Base-by-base conservation (phyloP, 1,284 basidiomycete species). In the Heterobasidion annosum region DNA sequence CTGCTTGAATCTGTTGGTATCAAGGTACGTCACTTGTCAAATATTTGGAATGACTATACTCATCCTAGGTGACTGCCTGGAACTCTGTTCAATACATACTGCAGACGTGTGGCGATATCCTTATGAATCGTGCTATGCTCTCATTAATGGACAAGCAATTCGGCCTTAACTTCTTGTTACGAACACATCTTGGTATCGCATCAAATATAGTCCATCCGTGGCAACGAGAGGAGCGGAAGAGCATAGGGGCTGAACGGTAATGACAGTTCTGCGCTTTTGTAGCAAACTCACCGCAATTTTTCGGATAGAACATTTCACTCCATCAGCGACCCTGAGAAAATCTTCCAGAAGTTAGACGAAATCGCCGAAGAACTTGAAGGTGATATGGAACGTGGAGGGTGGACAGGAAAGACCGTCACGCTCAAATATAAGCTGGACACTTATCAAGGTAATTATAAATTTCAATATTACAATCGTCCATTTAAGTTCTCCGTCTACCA, bases 91-190 rank as follows among this genome's bases (percentile, higher is more conserved):
- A 40, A 12, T 10, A n/a, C 37, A 40, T 40, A 12, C 15, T 42
- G 16, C 33, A 93, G 87, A 92, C 80, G 1, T 96, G 94, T 61
- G 91, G 89, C 3, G 93, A 98, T 65, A 88, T 97, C 46, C 89
- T 81, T 66, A 73, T 70, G 0, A 80, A 90, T 55, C 79, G 93
- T 53, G 86, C 79, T 0, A 76, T 78, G 6, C 67, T 97, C 8
- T 82, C 79, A 19, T 72, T 93, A 34, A 85, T 96, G 81, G 88
- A 94, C 66, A 91, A 91, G 61, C 83, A 91, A 62, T 88, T 94
- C 62, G 88, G 87, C 7, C 75, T 91, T 40, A 70, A 76, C 33
- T 88, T 85, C 58, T 74, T 95, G 34, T 77, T 93, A 55, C 76
- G 78, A 57, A 86, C 85, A 0, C 81, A 93, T 67, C 80, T 97